A percentile compares a stretch with the other conserved stretches of the same genome.
These are phyloP conservation scores for Penicillium decumbens DNA, from an alignment of 2,329 filamentous ascomycete genomes.

Conservation along the genomic window DNA sequence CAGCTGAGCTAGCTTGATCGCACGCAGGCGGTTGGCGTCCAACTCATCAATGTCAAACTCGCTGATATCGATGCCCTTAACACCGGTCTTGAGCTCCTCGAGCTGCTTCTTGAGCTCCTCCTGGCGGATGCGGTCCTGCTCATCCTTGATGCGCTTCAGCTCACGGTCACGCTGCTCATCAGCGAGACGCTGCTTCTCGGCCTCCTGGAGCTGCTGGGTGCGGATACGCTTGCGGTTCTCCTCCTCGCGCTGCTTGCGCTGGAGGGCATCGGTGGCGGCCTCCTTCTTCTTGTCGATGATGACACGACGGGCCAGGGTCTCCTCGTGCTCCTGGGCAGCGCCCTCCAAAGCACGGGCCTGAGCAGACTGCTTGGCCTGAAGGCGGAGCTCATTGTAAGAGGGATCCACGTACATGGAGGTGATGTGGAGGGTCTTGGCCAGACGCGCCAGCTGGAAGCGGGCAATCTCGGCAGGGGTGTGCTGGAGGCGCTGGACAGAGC, in stretches of 20 bases:
- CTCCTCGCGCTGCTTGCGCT: constrained; percentile 87
- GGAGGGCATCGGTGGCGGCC: constrained; percentile 80
- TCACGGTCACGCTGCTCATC: constrained; percentile 91
- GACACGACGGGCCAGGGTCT: constrained; percentile 78
- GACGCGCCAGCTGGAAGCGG: constrained; percentile 83
- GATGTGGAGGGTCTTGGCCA: constrained; percentile 85
- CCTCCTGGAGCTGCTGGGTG: constrained; percentile 82
- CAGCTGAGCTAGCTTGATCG: constrained; percentile 89
- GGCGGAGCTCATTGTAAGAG: constrained; percentile 73
- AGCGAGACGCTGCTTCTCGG: constrained; percentile 81
- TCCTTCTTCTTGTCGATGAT: constrained; percentile 97
- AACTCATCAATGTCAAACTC: constrained; percentile 71
- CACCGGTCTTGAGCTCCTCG: constrained; percentile 82
- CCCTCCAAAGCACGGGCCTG: constrained; percentile 78
- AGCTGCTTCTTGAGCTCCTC: constrained; percentile 92
- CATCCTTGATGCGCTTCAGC: constrained; percentile 75
- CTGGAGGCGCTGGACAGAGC: constrained; percentile 88
- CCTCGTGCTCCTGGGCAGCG: constrained; percentile 84
- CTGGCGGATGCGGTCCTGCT: constrained; percentile 83
- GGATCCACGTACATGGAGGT: constrained; percentile 96
- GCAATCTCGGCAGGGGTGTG: constrained; percentile 98
- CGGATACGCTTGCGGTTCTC: constrained; percentile 80
- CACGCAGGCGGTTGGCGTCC: constrained; percentile 83
- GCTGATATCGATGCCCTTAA: constrained; percentile 74
- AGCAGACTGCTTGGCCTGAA: constrained; percentile 73